Evolutionary conservation across 106 monocot species (phyloP).

Genomic region (Alisma plantagoaquatica): DNA sequence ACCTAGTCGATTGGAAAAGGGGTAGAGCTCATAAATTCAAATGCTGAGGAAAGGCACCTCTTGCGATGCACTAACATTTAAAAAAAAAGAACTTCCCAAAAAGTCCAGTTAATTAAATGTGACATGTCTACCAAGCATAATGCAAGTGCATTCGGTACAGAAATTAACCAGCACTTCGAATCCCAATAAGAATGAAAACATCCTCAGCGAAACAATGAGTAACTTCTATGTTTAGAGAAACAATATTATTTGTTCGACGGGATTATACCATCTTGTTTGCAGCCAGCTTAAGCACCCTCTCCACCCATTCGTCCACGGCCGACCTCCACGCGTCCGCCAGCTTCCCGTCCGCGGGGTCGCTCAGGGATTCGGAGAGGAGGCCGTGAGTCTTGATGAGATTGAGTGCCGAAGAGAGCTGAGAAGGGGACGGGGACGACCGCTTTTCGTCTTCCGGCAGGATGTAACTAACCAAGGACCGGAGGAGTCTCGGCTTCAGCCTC

Average conservation of each 20-base stretch:
- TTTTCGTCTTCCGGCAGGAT: slow-evolving; percentile 42
- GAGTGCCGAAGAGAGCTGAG: slow-evolving; percentile 37
- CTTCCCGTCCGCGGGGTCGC: slow-evolving; percentile 11
- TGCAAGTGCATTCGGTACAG: no score
- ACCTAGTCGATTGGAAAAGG: no score
- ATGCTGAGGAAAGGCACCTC: no score
- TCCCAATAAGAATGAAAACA: no score
- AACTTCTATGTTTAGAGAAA: no score
- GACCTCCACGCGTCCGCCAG: slow-evolving; percentile 38
- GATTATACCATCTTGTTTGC: slow-evolving; percentile 33
- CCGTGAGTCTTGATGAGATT: slow-evolving; percentile 36
- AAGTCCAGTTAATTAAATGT: no score
- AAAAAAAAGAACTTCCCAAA: no score
- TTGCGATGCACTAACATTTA: no score
- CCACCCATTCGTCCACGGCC: slow-evolving; percentile 73
- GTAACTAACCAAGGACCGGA: slow-evolving; percentile 41
- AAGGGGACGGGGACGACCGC: slow-evolving; percentile 18
- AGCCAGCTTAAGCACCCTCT: slow-evolving; percentile 35
- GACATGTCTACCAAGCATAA: no score
- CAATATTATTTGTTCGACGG: not conserved
- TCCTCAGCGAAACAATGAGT: no score
- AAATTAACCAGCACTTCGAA: no score
- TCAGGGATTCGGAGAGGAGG: slow-evolving; percentile 42
- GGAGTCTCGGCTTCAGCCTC: slow-evolving; percentile 36
- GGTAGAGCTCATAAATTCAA: no score